Base-by-base conservation (phyloP, 306 rosid genomes). In the Canavalia ensiformis region DNA sequence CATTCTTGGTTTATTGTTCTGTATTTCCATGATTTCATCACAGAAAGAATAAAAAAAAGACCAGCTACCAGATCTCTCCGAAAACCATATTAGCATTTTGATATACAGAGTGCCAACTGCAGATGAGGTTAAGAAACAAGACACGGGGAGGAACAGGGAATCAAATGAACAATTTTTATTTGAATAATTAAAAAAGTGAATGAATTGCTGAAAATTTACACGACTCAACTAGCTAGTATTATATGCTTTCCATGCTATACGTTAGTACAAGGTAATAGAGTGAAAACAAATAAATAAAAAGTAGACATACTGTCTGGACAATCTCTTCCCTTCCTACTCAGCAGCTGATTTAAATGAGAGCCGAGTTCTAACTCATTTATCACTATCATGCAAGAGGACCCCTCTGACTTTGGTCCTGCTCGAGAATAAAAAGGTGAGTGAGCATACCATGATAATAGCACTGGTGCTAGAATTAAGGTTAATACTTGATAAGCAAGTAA, bases 391-490 rank as follows among this genome's bases (percentile, higher is more conserved):
- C 85, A 94, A 84, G 76, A 90, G 77, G 12, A 86, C 97, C 28
- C 97, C 98, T 81, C 97, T 86, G 66, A 90, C 86, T 85, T 88
- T 94, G 60, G 97, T 86, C 89, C 98, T 90, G 95, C 81, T 33
- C 73, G 80, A 83, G 46, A 74, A 42, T 18, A 73, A 71, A 63
- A 44, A 34, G 51, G 45, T 4, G 18, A 77, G 49, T 75, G 69
- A 79, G 39, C 37, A 41, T 60, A 51, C 58, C 42, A n/a, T 39
- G 30, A 74, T 51, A 54, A 74, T 35, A 13, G 5, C 45, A 7
- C 33, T 49, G 50, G 31, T 45, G 25, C 51, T 8, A 41, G 18
- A 51, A 69, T 4, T 68, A 45, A 39, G 50, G 34, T 55, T 60
- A 52, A 37, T n/a, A 78, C 25, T 18, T 18, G 25, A 18, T 18